Evolutionary conservation across 306 rosid genomes (phyloP), one percentile per base, ranked within the genome.

Genomic region (Quercus suber): DNA sequence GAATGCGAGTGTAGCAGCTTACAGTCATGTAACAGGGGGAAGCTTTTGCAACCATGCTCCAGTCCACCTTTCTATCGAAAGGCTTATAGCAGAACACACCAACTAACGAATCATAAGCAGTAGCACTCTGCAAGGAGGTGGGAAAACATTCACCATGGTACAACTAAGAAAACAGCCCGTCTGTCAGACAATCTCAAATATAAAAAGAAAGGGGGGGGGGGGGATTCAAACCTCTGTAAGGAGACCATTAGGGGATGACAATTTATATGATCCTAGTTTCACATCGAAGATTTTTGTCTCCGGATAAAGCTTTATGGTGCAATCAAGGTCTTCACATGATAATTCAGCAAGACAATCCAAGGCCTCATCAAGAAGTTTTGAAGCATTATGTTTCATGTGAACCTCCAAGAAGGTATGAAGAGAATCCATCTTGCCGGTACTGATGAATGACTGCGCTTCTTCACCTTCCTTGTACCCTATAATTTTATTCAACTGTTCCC

Each of bases 11-110:
- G 72, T 56, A 67, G 77, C 74, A 77, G 56, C 97, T 76, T 93
- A 95, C 99, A 76, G 97, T 95, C 94, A 95, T 88, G 65, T 95
- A 95, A 87, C 99, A 95, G 33, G 99, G 99, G 79, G 98, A 95
- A 80, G 98, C 99, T 89, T 89, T 95, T 37, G 88, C 97, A 83
- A 89, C 96, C 97, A 95, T 80, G 87, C 98, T 91, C 99, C 99
- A 95, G 88, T 95, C 98, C 81, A 91, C 91, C 76, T 89, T 87
- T 55, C 83, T 82, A 78, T 91, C 85, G 61, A 92, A 90, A 71
- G 99, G 99, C 89, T 93, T 95, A 77, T 85, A 90, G 81, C 84
- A 74, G 85, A 93, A 95, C 55, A 84, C 81, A 53, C 94, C 98
- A 79, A 84, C 89, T 76, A 95, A 88, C 28, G 99, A 95, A 80